Evolutionary conservation across 768 basidiomycete genomes (phyloP).

Genomic region (Serendipita sp.): DNA sequence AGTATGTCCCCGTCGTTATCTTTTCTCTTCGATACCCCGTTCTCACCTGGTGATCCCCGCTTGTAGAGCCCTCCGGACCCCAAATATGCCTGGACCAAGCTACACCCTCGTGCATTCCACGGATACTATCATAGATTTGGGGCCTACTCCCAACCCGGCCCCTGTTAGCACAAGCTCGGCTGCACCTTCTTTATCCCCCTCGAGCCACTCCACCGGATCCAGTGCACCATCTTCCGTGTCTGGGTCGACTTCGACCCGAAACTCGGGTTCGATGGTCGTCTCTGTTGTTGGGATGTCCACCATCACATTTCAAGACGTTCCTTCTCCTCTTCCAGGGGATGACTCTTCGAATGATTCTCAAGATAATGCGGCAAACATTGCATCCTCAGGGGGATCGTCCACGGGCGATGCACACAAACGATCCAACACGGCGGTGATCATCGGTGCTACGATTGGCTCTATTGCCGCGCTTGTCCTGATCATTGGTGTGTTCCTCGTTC

Average conservation of each 20-base stretch:
- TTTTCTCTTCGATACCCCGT: not conserved
- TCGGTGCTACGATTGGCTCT: not conserved
- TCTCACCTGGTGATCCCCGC: not conserved
- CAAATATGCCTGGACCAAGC: slow-evolving; percentile 1
- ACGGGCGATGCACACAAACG: not conserved
- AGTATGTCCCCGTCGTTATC: not conserved
- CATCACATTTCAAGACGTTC: too few relatives aligned
- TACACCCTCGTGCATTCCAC: not conserved
- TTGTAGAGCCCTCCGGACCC: not conserved
- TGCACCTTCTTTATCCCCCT: not conserved
- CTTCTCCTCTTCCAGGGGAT: too few relatives aligned
- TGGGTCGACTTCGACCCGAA: not conserved
- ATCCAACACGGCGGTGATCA: not conserved
- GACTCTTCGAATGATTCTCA: too few relatives aligned
- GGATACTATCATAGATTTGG: not conserved
- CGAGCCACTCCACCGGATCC: too few relatives aligned
- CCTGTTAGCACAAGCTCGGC: not conserved
- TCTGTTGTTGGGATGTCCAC: too few relatives aligned
- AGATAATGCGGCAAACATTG: too few relatives aligned
- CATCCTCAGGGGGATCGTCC: too few relatives aligned
- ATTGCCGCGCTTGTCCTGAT: not conserved
- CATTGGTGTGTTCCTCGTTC: not conserved
- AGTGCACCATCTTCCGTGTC: too few relatives aligned
- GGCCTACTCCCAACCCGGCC: not conserved
- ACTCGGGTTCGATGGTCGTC: not conserved